phyloP scores from a whole-genome alignment of 2,329 filamentous ascomycete species.

The Pseudofabraea citricarpa region DNA sequence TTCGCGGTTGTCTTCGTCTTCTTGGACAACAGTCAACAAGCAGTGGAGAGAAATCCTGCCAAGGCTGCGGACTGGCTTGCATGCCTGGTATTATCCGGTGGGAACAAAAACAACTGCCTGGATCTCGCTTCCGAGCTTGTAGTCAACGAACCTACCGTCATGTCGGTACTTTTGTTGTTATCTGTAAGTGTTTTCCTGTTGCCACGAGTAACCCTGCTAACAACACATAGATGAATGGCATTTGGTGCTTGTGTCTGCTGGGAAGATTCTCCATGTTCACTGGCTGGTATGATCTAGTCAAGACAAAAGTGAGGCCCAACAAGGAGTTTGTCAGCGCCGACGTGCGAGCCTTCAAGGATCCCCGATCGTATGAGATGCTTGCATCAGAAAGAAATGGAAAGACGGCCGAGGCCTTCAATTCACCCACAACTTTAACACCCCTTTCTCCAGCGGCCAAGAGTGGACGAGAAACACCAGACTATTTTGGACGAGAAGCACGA shows the following conservation, averaged over 20 bases:
- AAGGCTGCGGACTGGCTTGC: constrained; percentile 61
- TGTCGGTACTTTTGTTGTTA: constrained; percentile 77
- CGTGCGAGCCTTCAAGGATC: constrained; percentile 55
- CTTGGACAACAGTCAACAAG: constrained; percentile 60
- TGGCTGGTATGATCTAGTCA: constrained; percentile 71
- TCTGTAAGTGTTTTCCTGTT: constrained; percentile 51
- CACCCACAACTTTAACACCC: constrained; percentile 15
- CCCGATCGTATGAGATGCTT: constrained; percentile 78
- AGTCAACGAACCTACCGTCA: constrained; percentile 70
- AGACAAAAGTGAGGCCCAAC: constrained; percentile 43
- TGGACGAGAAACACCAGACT: constrained; percentile 28
- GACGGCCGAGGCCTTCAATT: constrained; percentile 20
- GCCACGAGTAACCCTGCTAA: constrained; percentile 17
- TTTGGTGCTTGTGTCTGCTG: constrained; percentile 80
- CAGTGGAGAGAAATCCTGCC: constrained; percentile 24
- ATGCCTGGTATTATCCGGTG: constrained; percentile 58
- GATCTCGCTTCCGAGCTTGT: constrained; percentile 54
- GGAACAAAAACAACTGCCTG: constrained; percentile 64
- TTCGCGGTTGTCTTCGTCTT: constrained; percentile 90
- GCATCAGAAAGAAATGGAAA: constrained; percentile 32
- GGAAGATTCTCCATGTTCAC: constrained; percentile 79
- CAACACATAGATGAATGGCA: constrained; percentile 62
- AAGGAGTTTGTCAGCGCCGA: constrained; percentile 89
- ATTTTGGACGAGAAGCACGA: constrained; percentile 37
- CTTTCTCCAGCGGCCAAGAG: constrained; percentile 17